These are phyloP conservation scores for Acanthamoeba healyi DNA, from an alignment of 208 protist species.

Conservation along the genomic window DNA sequence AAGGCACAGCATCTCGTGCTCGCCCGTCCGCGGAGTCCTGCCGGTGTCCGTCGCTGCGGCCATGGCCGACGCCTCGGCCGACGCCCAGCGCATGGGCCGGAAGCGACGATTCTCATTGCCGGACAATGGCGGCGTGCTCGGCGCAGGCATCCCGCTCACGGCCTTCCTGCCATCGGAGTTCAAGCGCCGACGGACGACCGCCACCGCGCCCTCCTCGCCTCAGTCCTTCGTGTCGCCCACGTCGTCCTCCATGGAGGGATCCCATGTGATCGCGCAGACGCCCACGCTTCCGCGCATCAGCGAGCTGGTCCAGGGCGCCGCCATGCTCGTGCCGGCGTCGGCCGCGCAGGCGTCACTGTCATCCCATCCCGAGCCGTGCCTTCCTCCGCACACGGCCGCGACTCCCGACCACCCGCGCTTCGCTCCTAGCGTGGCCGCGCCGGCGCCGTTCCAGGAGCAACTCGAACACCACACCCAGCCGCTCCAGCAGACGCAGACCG, in stretches of 20 bases:
- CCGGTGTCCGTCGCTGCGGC: neutral
- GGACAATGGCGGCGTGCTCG: neutral
- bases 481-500: too few relatives aligned
- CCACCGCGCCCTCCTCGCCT: neutral
- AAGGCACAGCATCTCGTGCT: conserved; percentile 20
- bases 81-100: neutral
- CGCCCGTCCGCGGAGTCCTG: neutral
- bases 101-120: neutral
- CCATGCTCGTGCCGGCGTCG: neutral
- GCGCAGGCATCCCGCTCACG: neutral
- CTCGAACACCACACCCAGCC: neutral
- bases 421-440: neutral
- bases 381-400: neutral
- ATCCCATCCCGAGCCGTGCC: neutral
- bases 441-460: neutral
- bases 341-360: too few relatives aligned
- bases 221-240: neutral
- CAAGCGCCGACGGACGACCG: conserved; percentile 4
- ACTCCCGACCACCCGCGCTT: conserved; percentile 1
- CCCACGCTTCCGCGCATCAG: neutral
- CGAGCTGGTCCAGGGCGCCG: neutral
- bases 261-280: neutral
- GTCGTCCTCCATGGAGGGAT: neutral
- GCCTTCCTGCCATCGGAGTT: conserved; percentile 34
- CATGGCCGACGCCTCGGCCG: neutral